Percentiles rank a stretch among this genome's conserved stretches.
Evolutionary conservation across 352 stramenopile species (phyloP).

Genomic region (Pythium biforme): DNA sequence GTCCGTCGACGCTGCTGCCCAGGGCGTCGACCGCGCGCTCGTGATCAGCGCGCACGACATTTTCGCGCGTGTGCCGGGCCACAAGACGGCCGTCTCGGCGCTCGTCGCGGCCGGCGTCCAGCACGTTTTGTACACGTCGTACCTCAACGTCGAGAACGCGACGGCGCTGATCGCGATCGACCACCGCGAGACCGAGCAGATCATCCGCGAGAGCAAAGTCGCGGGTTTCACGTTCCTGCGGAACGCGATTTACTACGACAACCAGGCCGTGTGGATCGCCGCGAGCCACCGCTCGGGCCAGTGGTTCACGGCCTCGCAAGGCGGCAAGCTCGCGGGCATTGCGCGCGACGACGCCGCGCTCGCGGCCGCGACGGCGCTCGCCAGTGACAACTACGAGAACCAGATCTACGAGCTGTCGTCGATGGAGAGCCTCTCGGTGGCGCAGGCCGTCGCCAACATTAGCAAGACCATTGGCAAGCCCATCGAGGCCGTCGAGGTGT

Average conservation of each 20-base stretch:
- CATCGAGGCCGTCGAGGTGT: conserved; percentile 7
- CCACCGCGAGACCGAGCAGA: conserved; percentile 14
- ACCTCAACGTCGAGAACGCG: conserved; percentile 13
- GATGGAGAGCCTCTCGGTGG: background rate
- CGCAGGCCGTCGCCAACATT: conserved; percentile 6
- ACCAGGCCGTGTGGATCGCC: conserved; percentile 5
- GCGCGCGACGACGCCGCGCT: conserved; percentile 9
- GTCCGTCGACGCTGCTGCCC: conserved; percentile 20
- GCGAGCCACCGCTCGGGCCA: conserved; percentile 1
- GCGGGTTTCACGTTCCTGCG: conserved; percentile 24
- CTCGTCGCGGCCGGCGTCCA: conserved; percentile 18
- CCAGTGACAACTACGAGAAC: conserved; percentile 14
- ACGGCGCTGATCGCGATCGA: conserved; percentile 3
- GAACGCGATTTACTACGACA: conserved; percentile 26
- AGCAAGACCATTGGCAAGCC: conserved; percentile 11
- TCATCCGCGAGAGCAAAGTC: conserved; percentile 19
- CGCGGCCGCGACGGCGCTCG: conserved; percentile 6
- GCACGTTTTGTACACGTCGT: conserved; percentile 29
- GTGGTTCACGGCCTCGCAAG: conserved; percentile 9
- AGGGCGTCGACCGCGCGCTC: conserved; percentile 23
- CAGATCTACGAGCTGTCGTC: conserved; percentile 16
- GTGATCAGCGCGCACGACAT: conserved; percentile 20
- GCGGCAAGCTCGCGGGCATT: conserved; percentile 2
- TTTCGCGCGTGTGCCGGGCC: background rate
- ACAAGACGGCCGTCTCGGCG: conserved; percentile 13